These are phyloP conservation scores for Berberis thunbergii DNA, from an alignment of 164 flowering plant genomes.

Conservation along the genomic window DNA sequence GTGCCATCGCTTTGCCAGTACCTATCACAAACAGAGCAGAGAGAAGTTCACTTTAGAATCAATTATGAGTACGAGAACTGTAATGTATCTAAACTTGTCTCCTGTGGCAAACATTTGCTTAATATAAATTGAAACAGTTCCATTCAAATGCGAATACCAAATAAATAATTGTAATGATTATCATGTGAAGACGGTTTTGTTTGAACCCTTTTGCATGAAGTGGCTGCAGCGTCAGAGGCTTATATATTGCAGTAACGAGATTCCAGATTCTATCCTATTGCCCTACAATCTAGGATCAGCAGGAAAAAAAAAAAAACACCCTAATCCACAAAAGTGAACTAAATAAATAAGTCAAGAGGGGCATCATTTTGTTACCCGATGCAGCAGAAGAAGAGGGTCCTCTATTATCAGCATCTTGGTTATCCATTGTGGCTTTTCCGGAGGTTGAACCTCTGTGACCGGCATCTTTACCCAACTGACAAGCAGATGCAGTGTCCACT, in stretches of 20 bases:
- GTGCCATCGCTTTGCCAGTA: slow-evolving; percentile 15
- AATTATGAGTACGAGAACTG: no score
- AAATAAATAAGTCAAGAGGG: neutral
- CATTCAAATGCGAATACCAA: no score
- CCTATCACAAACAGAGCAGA: no score
- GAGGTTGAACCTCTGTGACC: slow-evolving; percentile 32
- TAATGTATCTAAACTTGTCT: no score
- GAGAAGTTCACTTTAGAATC: no score
- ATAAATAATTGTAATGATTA: no score
- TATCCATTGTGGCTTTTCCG: slow-evolving; percentile 40
- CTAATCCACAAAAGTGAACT: neutral
- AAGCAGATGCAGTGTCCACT: slow-evolving; percentile 39
- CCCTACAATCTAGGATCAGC: slow-evolving; percentile 31
- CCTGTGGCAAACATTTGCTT: no score
- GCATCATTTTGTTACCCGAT: slow-evolving; percentile 32
- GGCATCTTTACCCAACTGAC: slow-evolving; percentile 42
- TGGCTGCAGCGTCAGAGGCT: no score
- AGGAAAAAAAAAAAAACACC: neutral
- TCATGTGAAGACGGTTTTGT: no score
- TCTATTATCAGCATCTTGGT: slow-evolving; percentile 47
- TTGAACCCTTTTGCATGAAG: no score
- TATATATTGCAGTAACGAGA: slow-evolving; percentile 18
- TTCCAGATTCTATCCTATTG: slow-evolving; percentile 44
- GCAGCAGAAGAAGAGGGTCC: slow-evolving; percentile 22
- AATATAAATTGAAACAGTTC: no score